These are phyloP conservation scores for Zoysia matrella DNA, from an alignment of 202 grass and related monocot genomes.

Conservation along the genomic window DNA sequence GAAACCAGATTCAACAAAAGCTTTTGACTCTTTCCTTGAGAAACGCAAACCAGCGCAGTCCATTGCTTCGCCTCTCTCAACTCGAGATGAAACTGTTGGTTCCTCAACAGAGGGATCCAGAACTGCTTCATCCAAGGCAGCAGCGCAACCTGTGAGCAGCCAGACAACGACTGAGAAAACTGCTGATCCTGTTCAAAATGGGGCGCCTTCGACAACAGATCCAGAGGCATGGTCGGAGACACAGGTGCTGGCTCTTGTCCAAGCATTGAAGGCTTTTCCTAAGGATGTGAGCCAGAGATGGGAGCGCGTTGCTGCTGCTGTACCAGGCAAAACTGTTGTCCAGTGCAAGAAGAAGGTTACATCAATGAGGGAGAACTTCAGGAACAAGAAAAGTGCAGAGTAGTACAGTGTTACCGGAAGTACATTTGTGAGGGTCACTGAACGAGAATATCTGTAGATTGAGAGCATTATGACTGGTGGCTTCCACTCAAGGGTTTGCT, in stretches of 20 bases:
- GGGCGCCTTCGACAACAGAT: constrained; percentile 49
- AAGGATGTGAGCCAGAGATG: constrained; percentile 94
- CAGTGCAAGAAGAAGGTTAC: constrained; percentile 99
- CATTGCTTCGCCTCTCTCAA: constrained; percentile 86
- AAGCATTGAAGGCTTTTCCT: constrained; percentile 91
- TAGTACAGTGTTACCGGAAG: constrained; percentile 28
- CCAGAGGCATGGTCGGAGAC: constrained; percentile 84
- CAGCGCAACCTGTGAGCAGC: constrained; percentile 47
- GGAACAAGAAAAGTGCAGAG: constrained; percentile 80
- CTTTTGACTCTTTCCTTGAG: constrained; percentile 96
- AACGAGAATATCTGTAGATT: constrained; percentile 14
- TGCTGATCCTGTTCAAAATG: constrained; percentile 49
- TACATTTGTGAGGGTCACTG: not conserved
- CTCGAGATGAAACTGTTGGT: constrained; percentile 57
- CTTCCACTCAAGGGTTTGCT: not conserved
- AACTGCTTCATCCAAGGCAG: constrained; percentile 33
- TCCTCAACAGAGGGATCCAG: constrained; percentile 35
- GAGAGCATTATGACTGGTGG: constrained; percentile 14
- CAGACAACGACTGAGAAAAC: constrained; percentile 42
- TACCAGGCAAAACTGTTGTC: constrained; percentile 88
- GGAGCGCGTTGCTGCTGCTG: constrained; percentile 95
- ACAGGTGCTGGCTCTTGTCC: constrained; percentile 84
- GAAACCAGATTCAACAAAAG: constrained; percentile 95
- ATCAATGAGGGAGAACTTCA: constrained; percentile 81
- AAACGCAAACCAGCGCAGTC: constrained; percentile 78